A percentile compares a stretch with the other conserved stretches of the same genome.
phyloP scores from a whole-genome alignment of 2,329 filamentous ascomycete genomes.

The Colletotrichum salicis region DNA sequence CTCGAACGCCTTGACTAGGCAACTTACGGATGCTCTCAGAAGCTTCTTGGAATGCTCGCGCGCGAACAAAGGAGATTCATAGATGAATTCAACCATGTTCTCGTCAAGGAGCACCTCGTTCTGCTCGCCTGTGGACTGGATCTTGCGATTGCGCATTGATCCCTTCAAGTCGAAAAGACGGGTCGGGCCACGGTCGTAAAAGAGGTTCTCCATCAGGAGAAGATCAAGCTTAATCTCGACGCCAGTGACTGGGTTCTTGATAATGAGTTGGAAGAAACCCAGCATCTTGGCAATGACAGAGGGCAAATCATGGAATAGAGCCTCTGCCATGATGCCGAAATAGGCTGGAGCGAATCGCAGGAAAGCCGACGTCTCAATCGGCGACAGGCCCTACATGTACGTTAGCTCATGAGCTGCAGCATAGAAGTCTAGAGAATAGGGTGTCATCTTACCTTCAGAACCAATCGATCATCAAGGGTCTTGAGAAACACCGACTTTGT shows the following conservation, averaged over 20 bases:
- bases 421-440: neutral
- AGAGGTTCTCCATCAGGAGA: constrained; percentile 96
- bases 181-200: constrained; percentile 91
- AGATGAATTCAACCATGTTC: constrained; percentile 99
- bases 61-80: constrained; percentile 93
- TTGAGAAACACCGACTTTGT: constrained; percentile 98
- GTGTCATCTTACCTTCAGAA: constrained; percentile 72
- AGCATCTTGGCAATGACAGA: constrained; percentile 99
- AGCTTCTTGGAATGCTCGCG: constrained; percentile 97
- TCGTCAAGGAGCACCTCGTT: constrained; percentile 97
- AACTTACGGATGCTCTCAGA: constrained; percentile 76
- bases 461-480: constrained; percentile 92
- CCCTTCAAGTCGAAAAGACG: constrained; percentile 96
- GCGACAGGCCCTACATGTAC: constrained; percentile 76
- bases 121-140: constrained; percentile 92
- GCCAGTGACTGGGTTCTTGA: constrained; percentile 92
- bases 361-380: constrained; percentile 93
- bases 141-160: constrained; percentile 98
- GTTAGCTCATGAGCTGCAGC: constrained; percentile 30
- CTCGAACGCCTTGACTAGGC: neutral
- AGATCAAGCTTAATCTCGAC: constrained; percentile 95
- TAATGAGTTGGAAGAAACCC: constrained; percentile 95
- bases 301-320: constrained; percentile 92
- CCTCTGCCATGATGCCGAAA: constrained; percentile 96
- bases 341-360: constrained; percentile 96